Conservation (phyloP, 495 filamentous ascomycete species). For the Aspergillus indologenus region DNA sequence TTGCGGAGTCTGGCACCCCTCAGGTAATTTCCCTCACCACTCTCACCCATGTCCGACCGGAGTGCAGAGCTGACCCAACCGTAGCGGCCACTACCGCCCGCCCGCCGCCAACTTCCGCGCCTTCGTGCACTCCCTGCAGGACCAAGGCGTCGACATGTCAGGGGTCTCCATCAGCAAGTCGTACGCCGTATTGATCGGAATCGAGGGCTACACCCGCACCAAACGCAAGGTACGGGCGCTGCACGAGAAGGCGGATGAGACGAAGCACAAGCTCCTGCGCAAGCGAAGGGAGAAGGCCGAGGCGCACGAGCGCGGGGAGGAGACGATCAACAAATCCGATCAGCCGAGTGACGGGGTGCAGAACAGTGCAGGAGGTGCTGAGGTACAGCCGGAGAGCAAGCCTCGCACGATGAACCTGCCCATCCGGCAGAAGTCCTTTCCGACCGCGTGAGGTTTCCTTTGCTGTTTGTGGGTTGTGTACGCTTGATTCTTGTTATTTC, state of each 20-base stretch:
- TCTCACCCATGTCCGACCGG: background rate
- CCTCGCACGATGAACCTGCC: background rate
- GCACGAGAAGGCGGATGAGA: constrained; percentile 30
- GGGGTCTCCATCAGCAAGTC: constrained; percentile 72
- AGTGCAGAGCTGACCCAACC: constrained; percentile 35
- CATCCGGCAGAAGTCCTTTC: background rate
- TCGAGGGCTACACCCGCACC: constrained; percentile 70
- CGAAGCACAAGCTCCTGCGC: background rate
- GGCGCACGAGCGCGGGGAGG: background rate
- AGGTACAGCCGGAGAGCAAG: background rate
- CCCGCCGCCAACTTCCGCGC: constrained; percentile 74
- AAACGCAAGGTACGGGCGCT: constrained; percentile 56
- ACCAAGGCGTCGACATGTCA: constrained; percentile 75
- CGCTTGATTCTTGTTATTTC: too few relatives aligned
- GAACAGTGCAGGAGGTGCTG: background rate
- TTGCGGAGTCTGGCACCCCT: constrained; percentile 52
- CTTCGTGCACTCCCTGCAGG: constrained; percentile 69
- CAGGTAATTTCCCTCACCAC: constrained; percentile 19
- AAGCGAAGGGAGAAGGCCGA: background rate
- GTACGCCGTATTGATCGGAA: constrained; percentile 76
- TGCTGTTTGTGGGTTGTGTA: background rate
- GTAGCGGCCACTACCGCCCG: constrained; percentile 81
- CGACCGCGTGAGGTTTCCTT: background rate
- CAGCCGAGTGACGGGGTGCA: background rate
- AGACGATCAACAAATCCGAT: background rate